Conservation (phyloP, 2,329 filamentous ascomycete genomes). For the Aureobasidium namibiae region DNA sequence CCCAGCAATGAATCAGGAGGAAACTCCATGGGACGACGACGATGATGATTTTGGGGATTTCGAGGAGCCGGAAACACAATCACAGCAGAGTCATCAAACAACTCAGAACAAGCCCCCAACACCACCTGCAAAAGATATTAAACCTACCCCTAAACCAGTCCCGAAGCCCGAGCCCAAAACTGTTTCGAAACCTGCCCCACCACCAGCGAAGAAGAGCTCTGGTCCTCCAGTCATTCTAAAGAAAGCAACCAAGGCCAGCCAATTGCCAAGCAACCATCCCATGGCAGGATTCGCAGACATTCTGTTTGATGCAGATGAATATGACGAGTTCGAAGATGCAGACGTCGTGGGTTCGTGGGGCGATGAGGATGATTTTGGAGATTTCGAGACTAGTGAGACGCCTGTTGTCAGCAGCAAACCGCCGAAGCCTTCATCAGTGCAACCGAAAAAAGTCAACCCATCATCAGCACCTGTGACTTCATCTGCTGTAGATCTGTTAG, state of each 20-base stretch:
- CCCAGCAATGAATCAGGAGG: conserved; percentile 18
- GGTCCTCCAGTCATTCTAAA: neutral
- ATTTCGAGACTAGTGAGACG: conserved; percentile 20
- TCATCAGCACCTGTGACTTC: neutral
- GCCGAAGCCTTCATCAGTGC: neutral
- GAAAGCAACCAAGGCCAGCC: conserved; percentile 2
- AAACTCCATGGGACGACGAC: conserved; percentile 20
- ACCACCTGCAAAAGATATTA: neutral
- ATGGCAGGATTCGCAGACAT: conserved; percentile 13
- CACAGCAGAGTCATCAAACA: neutral
- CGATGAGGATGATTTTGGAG: conserved; percentile 28
- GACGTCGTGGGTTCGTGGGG: conserved; percentile 13
- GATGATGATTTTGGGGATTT: conserved; percentile 29
- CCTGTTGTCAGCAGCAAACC: neutral
- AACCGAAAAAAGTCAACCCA: neutral
- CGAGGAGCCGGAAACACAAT: conserved; percentile 17
- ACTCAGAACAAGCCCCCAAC: neutral
- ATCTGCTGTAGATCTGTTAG: conserved; percentile 20
- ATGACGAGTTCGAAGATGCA: conserved; percentile 20
- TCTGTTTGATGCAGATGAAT: conserved; percentile 17
- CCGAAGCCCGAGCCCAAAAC: neutral
- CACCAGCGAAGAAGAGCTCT: neutral
- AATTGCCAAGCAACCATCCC: neutral
- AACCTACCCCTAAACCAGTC: neutral
- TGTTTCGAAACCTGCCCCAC: neutral